Evolutionary conservation across 345 rosid genomes (phyloP), one percentile per base, ranked within the genome.

Genomic region (Hypericum androsaemum): DNA sequence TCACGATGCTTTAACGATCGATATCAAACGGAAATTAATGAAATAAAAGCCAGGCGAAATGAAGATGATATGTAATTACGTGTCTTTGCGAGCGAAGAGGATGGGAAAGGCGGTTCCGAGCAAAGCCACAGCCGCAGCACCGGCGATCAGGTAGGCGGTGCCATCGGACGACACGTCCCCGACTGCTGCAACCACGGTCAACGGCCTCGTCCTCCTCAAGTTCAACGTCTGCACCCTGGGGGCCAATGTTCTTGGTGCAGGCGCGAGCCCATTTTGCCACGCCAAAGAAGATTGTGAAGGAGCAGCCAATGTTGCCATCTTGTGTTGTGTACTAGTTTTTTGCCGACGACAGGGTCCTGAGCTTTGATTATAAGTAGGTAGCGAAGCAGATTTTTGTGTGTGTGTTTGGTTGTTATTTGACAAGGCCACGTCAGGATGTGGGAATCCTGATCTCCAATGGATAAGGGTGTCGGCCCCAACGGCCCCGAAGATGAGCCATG

Each of bases 101-200:
- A 81, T 64, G 6, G 97, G 97, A 17, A 86, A 86, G 51, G 95
- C 97, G 2, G 98, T 86, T 56, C 98, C 98, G 39, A 86, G 64
- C 10, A 90, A 81, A 6, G 96, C 86, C 8, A 84, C 74, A 2
- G 77, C 71, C 14, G 69, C 84, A 0, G 94, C 95, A 40, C 94
- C 94, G 0, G 75, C 94, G 14, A 89, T 51, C 12, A 86, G 59
- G 53, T 89, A 89, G 38, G 62, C 67, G 0, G 73, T 89, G 66
- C 94, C 70, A 45, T 81, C 94, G 7, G 97, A 60, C 14, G 95
- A 86, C 11, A 89, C 78, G 8, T 89, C 97, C 53, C 94, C 97
- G 5, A 71, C 86, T 0, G 97, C 94, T 39, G 88, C 94, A 41
- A 86, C 88, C 28, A 81, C 72, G 1, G 77, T 74, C 52, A 73